Percentiles rank a stretch among this genome's conserved stretches.
Conservation (phyloP, 148 eudicot species). For the Polygonum maritimum region DNA sequence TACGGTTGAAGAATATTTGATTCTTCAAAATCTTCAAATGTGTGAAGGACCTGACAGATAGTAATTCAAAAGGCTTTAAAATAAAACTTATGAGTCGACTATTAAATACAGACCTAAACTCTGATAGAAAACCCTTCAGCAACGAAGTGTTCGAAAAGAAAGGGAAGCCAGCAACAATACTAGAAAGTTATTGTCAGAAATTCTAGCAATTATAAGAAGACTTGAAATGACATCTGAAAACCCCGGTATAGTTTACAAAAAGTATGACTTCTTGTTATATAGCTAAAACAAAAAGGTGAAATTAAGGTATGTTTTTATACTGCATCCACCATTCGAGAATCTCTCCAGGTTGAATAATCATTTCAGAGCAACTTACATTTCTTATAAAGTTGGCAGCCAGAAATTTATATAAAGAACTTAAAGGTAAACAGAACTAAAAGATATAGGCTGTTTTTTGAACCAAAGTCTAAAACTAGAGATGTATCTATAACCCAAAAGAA, state of each 20-base stretch:
- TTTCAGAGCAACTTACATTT: neutral
- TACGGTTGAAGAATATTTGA: constrained; percentile 72
- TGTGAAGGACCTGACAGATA: constrained; percentile 54
- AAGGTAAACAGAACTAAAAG: neutral
- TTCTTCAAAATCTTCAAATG: constrained; percentile 82
- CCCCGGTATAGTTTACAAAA: neutral
- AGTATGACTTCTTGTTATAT: neutral
- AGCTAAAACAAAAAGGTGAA: neutral
- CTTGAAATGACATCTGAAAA: neutral
- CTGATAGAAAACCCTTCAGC: neutral
- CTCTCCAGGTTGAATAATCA: neutral
- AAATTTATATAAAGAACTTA: neutral
- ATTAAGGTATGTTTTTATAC: neutral
- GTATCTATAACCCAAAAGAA: neutral
- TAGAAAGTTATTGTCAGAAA: neutral
- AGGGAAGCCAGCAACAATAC: neutral
- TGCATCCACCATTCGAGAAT: neutral
- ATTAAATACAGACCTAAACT: neutral
- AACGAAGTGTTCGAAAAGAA: neutral
- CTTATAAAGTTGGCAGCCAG: neutral
- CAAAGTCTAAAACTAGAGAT: neutral
- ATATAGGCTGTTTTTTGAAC: neutral
- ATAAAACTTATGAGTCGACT: neutral
- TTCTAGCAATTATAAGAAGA: neutral
- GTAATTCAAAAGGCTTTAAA: neutral